Conservation (phyloP, 2,329 filamentous ascomycete species). For the Cryphonectria nitschkei region DNA sequence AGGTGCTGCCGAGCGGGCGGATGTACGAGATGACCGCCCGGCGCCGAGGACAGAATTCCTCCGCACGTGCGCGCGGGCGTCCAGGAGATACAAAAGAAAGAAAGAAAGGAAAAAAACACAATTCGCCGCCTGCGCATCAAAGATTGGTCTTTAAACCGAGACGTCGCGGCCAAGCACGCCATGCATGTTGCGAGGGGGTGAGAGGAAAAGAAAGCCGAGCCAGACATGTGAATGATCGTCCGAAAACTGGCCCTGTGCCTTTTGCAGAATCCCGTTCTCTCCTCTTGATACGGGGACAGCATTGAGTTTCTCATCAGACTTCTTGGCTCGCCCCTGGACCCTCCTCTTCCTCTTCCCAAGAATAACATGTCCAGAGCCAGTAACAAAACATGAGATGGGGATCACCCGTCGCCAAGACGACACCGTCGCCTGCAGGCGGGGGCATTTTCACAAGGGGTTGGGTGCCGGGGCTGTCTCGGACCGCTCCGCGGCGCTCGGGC, state of each 20-base stretch:
- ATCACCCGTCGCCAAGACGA: constrained; percentile 13
- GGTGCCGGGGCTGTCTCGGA: constrained; percentile 17
- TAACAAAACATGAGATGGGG: neutral
- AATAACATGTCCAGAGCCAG: neutral
- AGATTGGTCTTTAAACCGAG: neutral
- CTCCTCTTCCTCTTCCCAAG: neutral
- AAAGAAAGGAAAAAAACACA: neutral
- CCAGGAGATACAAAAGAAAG: neutral
- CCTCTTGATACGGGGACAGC: neutral
- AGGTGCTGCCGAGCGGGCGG: neutral
- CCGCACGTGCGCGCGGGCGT: neutral
- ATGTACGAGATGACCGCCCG: constrained; percentile 6
- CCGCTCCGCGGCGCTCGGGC: constrained; percentile 18
- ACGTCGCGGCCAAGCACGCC: neutral
- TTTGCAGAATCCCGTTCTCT: neutral
- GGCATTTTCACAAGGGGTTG: neutral
- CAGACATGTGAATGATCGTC: neutral
- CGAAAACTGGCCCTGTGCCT: neutral
- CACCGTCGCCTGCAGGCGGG: neutral
- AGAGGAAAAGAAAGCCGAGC: no score
- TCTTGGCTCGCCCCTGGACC: neutral
- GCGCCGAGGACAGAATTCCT: constrained; percentile 1
- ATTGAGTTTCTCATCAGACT: neutral
- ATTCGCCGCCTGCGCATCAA: neutral
- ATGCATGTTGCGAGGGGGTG: no score